Evolutionary conservation across 2,329 filamentous ascomycete species (phyloP).

Genomic region (Aspergillus tamarii): DNA sequence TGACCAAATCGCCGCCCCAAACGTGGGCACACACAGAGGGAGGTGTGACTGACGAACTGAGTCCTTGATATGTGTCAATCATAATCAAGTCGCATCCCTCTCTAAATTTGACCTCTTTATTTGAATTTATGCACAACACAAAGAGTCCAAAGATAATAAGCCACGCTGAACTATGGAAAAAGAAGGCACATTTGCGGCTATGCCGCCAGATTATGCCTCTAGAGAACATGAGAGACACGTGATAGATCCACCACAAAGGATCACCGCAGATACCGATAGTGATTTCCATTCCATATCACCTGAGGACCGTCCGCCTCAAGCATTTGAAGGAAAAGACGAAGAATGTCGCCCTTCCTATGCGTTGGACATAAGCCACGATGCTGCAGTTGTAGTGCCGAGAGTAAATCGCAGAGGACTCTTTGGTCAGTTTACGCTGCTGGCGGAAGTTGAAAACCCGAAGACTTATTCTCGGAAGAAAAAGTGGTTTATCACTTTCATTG

Average conservation of each 20-base stretch:
- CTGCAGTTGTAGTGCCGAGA: conserved; percentile 54
- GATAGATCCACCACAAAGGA: not conserved
- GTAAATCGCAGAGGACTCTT: conserved; percentile 71
- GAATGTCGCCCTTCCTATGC: conserved; percentile 19
- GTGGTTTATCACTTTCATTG: conserved; percentile 80
- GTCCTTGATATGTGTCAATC: not conserved
- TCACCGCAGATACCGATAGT: conserved; percentile 11
- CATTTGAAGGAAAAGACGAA: conserved; percentile 23
- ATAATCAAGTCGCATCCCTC: not conserved
- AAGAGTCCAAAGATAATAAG: not conserved
- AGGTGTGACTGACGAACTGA: not conserved
- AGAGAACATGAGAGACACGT: not conserved
- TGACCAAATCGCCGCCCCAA: not conserved
- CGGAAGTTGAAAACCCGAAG: conserved; percentile 76
- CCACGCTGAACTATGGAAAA: conserved; percentile 10
- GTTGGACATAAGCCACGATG: conserved; percentile 29
- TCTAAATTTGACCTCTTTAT: not conserved
- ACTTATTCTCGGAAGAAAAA: conserved; percentile 75
- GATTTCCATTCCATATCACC: conserved; percentile 24
- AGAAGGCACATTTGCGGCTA: not conserved
- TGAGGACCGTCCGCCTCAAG: conserved; percentile 13
- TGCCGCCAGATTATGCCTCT: not conserved
- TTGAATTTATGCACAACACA: not conserved
- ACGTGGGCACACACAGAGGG: not conserved
- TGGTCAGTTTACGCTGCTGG: conserved; percentile 69